A percentile compares a stretch with the other conserved stretches of the same genome.
Evolutionary conservation across 352 stramenopile species (phyloP).

Genomic region (Globisporangium uncinulatum): DNA sequence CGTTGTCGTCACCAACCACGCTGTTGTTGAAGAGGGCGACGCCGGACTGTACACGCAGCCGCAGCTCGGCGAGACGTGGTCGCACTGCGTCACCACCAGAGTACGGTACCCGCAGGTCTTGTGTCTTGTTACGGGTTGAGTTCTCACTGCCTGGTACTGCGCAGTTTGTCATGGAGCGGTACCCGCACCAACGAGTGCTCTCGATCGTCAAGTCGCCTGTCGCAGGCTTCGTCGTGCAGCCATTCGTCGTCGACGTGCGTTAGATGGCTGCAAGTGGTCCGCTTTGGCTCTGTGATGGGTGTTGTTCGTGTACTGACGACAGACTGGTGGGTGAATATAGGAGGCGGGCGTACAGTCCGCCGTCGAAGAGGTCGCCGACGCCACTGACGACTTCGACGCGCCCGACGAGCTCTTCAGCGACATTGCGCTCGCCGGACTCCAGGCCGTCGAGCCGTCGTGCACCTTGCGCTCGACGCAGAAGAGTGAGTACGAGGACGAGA

Average conservation of each 20-base stretch:
- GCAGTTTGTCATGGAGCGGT: conserved; percentile 63
- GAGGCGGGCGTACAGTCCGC: conserved; percentile 34
- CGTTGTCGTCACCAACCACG: conserved; percentile 60
- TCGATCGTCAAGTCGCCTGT: conserved; percentile 60
- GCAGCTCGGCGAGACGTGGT: conserved; percentile 58
- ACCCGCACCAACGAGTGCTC: conserved; percentile 40
- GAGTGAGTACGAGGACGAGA: conserved; percentile 24
- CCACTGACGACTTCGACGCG: conserved; percentile 26
- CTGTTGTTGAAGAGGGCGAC: conserved; percentile 30
- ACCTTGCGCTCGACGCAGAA: conserved; percentile 62
- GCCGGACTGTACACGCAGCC: conserved; percentile 58
- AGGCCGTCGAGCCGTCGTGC: conserved; percentile 30
- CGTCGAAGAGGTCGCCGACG: conserved; percentile 14
- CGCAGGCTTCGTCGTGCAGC: conserved; percentile 50
- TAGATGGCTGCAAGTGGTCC: neutral
- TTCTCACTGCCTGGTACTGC: neutral
- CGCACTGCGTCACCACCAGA: conserved; percentile 61
- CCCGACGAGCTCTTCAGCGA: conserved; percentile 55
- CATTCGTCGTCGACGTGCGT: conserved; percentile 52
- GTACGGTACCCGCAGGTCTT: conserved; percentile 15
- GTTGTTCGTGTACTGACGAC: no score
- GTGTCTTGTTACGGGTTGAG: conserved; percentile 6
- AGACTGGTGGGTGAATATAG: conserved; percentile 8
- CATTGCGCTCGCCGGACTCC: conserved; percentile 33
- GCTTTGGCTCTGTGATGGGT: neutral